Evolutionary conservation across 805 yeast species (phyloP), one percentile per base, ranked within the genome.

Genomic region (Saccharomycopsis sp.): DNA sequence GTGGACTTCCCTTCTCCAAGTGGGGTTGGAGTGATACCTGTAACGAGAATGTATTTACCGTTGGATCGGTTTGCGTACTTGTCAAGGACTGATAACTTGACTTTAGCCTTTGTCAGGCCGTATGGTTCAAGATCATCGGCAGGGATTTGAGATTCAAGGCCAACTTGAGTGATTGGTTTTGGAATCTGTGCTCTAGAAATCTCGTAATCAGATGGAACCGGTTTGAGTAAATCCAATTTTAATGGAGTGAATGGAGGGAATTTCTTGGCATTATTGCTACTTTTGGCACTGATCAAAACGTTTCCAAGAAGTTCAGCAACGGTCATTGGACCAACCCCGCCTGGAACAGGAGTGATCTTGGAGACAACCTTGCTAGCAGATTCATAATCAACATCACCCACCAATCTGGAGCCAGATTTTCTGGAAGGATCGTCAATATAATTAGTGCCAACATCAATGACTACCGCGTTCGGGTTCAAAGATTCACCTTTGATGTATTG

Each of bases 241-340:
- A 80, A 65, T n/a, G 86, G 77, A 46, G 64, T 64, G 44, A 60
- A 61, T 23, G 49, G 48, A 31, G 54, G 53, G 23, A 50, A 32
- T 40, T 54, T 52, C 8, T 55, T 52, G 18, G 6, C 9, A n/a
- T 8, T 13, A 9, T 15, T 10, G 7, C n/a, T 9, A 15, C 27
- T n/a, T 57, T 77, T 69, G 30, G 92, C 88, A 38, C 88, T 80
- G 41, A 67, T 61, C 29, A 77, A 64, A 21, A 82, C 87, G 57
- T 83, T 83, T 50, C 75, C 76, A 58, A 80, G 73, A 42, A 83
- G 65, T 75, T 79, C 78, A 20, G 92, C 92, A 34, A 83, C 89
- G 10, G 94, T 83, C 94, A 83, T 83, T 56, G 94, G 94, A 39
- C 94, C 94, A 49, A 83, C 94, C 50, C 94, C 94, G 58, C 94